Evolutionary conservation across 2,329 filamentous ascomycete species (phyloP), one percentile per base, ranked within the genome.

Genomic region (Arthrobotrys musiformis): DNA sequence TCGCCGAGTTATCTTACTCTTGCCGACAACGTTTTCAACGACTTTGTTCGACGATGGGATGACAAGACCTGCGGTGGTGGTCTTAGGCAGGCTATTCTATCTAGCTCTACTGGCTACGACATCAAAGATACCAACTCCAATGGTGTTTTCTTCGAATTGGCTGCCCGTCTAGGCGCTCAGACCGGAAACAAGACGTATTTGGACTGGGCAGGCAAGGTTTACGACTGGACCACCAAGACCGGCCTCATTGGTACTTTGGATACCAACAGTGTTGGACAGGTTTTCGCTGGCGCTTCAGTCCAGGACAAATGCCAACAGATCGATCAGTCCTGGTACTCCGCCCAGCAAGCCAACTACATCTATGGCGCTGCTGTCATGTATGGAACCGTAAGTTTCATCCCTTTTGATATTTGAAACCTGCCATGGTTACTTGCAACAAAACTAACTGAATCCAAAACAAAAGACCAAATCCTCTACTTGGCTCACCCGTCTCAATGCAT

Each of bases 71-170:
- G 93, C 81, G 86, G 86, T 24, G 93, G 93, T 78, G 93, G 93
- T 3, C 84, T 95, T 54, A 86, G 89, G 68, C 94, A 92, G 92
- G 92, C 96, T 84, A 93, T 97, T 80, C 93, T 90, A 82, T 84
- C 87, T 0, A 88, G 87, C 80, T 94, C 95, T 82, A 89, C 89
- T 76, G 93, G 93, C 11, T 90, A 93, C 82, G 87, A 89, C 81
- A 95, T 96, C 87, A 95, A 91, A 81, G 91, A 91, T 84, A 86
- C 87, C 26, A 90, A 91, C 79, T 88, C 89, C 50, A 91, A 91
- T 83, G 89, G 89, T 8, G 89, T 88, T 82, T 91, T 91, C 83
- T 91, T 91, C 84, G 90, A 91, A 82, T 82, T 91, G 17, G 89
- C 88, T 19, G 86, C 92, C 5, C 89, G 93, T 17, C 86, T 96